These are phyloP conservation scores for Cyberlindnera nakhonratchasimensis DNA, from an alignment of 805 yeast genomes.

Conservation along the genomic window DNA sequence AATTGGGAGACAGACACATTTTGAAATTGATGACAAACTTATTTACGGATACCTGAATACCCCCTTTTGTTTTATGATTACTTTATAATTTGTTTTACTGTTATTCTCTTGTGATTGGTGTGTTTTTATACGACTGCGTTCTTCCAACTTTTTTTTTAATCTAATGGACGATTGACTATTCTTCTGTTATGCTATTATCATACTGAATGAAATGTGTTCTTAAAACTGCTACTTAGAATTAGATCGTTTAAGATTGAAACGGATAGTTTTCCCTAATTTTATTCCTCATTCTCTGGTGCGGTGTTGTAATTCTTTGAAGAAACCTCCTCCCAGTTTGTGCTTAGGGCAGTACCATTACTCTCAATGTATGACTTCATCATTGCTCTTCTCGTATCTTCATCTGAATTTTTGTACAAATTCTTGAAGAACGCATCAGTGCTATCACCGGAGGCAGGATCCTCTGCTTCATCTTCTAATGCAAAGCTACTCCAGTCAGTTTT, in stretches of 20 bases:
- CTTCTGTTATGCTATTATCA: not conserved
- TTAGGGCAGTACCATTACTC: slow-evolving; percentile 88
- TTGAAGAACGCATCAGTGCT: slow-evolving; percentile 70
- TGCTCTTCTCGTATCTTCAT: slow-evolving; percentile 84
- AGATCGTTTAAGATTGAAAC: no score
- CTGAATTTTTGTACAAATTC: slow-evolving; percentile 70
- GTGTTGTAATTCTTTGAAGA: slow-evolving; percentile 47
- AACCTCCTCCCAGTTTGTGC: slow-evolving; percentile 93
- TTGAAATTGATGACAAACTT: slow-evolving; percentile 4
- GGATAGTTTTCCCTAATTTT: no score
- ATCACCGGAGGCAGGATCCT: slow-evolving; percentile 39
- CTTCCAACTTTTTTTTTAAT: not conserved
- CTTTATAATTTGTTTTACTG: no score
- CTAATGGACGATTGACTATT: not conserved
- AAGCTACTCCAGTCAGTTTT: slow-evolving; percentile 68
- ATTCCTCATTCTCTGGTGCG: slow-evolving; percentile 27
- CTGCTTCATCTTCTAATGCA: slow-evolving; percentile 39
- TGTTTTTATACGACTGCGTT: not conserved
- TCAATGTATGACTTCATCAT: slow-evolving; percentile 97
- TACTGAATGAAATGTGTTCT: not conserved
- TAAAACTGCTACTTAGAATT: no score
- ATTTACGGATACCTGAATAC: not conserved
- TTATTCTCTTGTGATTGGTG: not conserved
- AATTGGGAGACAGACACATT: slow-evolving; percentile 21
- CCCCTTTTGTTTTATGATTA: no score